Evolutionary conservation across 2,329 filamentous ascomycete genomes (phyloP).

Genomic region (Cryphonectria nitschkei): DNA sequence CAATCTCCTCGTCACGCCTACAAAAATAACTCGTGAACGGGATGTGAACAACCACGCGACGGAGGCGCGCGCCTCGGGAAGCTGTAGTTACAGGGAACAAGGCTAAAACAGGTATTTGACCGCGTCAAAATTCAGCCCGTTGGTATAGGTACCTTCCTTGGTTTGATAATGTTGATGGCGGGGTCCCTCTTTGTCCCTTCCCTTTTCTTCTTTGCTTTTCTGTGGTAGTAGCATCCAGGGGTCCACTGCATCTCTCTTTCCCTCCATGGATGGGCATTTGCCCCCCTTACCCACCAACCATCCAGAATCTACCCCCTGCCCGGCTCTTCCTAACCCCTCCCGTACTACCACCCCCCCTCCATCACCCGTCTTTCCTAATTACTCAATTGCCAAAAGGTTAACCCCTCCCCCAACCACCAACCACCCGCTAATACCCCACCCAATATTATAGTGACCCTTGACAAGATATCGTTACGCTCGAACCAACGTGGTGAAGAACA

Average conservation of each 20-base stretch:
- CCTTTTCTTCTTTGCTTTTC: not conserved
- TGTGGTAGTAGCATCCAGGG: not conserved
- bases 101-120: not conserved
- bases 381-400: not conserved
- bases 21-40: not conserved
- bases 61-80: not conserved
- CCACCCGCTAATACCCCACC: not conserved
- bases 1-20: not conserved
- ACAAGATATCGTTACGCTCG: not conserved
- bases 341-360: not conserved
- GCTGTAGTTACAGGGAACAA: not conserved
- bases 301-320: not conserved
- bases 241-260: not conserved
- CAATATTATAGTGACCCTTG: not conserved
- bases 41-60: not conserved
- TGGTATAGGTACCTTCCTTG: not conserved
- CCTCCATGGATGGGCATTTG: not conserved
- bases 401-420: slow-evolving; percentile 5
- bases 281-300: not conserved
- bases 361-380: not conserved
- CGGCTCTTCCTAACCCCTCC: not conserved
- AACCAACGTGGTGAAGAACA: not conserved
- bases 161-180: not conserved
- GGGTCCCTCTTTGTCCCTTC: not conserved
- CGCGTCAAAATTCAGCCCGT: not conserved